Base-by-base conservation (phyloP, 495 filamentous ascomycete genomes). In the Aspergillus cavernicola region DNA sequence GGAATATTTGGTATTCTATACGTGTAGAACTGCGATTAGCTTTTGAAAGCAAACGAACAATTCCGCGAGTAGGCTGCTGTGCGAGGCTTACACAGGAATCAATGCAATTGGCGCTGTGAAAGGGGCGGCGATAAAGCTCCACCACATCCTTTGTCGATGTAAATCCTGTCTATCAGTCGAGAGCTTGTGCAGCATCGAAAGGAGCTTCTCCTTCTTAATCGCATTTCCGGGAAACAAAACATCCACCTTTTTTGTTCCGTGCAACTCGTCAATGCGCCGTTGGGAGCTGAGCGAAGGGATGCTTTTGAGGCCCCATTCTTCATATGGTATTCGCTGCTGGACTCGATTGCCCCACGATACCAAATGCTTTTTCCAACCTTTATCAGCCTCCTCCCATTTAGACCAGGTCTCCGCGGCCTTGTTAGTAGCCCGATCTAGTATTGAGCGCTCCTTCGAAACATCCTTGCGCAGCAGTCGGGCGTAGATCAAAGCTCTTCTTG, bases 251-350 rank as follows among this genome's bases (percentile, higher is more conserved):
- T 80, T 78, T 19, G 80, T 80, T 28, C 80, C 86, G 45, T 85
- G 67, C 13, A 83, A 60, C 60, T 86, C 82, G 48, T 85, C 79
- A 38, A 81, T 72, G 56, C 77, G 76, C 41, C 81, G 77, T 50
- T 84, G 81, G 31, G 82, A 75, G 22, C 81, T 90, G 49, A 96
- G 73, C 28, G 93, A 88, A 3, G 93, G 93, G 32, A 98, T 87
- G 47, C 89, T 92, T 71, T 97, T 97, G 41, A 98, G 73, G 0
- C 89, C 92, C 86, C 93, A 99, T 87, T 99, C 93, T 71, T 97
- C 89, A 66, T 86, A 96, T 2, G 92, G 89, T 59, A 99, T 92
- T 35, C 89, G 81, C 61, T 87, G 86, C 45, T 97, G 79, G 9
- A 88, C 80, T 23, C 81, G 76, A 73, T 97, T 97, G 23, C 95